Evolutionary conservation across 1,284 basidiomycete genomes (phyloP).

Genomic region (Naganishia albida): DNA sequence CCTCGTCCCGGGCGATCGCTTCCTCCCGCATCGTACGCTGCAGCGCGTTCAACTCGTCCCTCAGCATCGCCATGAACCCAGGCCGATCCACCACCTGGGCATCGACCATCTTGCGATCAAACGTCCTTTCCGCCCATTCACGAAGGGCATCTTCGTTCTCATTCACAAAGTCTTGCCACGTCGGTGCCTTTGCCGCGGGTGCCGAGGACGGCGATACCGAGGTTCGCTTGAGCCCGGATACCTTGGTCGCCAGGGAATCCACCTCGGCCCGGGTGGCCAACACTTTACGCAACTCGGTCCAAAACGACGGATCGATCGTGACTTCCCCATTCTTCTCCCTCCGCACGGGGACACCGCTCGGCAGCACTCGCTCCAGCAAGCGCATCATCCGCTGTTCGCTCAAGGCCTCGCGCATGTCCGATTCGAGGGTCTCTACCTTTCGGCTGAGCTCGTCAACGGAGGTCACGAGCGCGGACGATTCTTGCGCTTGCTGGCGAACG

Average conservation of each 20-base stretch:
- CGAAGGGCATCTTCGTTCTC: slow-evolving; percentile 51
- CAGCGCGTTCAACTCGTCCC: slow-evolving; percentile 41
- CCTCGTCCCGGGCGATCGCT: not conserved
- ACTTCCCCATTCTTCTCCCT: slow-evolving; percentile 49
- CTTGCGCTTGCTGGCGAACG: slow-evolving; percentile 11
- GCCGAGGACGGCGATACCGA: not conserved
- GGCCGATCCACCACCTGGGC: slow-evolving; percentile 42
- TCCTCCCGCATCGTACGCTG: slow-evolving; percentile 2
- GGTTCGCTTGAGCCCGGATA: slow-evolving; percentile 12
- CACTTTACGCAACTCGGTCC: slow-evolving; percentile 55
- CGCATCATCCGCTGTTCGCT: slow-evolving; percentile 27
- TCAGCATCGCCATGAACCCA: slow-evolving; percentile 45
- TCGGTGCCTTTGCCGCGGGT: slow-evolving; percentile 3
- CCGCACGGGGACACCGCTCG: slow-evolving; percentile 52
- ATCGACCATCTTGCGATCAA: slow-evolving; percentile 37
- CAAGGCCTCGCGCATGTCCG: slow-evolving; percentile 2
- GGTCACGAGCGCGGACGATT: not conserved
- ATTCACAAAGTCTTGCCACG: slow-evolving; percentile 37
- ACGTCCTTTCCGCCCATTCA: slow-evolving; percentile 47
- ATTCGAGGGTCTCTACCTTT: slow-evolving; percentile 8
- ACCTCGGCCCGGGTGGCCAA: slow-evolving; percentile 49
- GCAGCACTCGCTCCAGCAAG: slow-evolving; percentile 51
- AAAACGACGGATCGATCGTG: slow-evolving; percentile 56
- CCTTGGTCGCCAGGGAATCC: slow-evolving; percentile 3
- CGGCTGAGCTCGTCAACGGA: slow-evolving; percentile 15